Conservation (phyloP, 768 basidiomycete genomes). For the Fomitopsis serialis region DNA sequence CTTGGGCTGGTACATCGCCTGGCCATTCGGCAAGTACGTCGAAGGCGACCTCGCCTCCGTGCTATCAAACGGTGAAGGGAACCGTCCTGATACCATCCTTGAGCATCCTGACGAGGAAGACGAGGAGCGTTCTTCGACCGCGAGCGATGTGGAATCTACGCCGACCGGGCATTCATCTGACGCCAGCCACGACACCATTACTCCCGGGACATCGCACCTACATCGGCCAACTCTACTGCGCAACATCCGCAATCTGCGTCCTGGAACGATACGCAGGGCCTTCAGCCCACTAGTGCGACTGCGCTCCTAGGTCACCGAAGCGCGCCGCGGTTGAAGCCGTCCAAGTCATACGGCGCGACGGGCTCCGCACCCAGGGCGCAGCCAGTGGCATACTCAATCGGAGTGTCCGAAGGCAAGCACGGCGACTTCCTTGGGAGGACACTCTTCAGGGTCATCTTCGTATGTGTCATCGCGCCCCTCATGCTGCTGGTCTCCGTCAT, state of each 20-base stretch:
- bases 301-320: constrained; percentile 34
- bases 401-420: constrained; percentile 17
- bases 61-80: constrained; percentile 24
- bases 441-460: constrained; percentile 79
- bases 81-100: constrained; percentile 1
- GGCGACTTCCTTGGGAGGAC: constrained; percentile 60
- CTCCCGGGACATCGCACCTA: constrained; percentile 1
- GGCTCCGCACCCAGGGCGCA: constrained; percentile 16
- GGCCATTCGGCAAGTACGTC: constrained; percentile 99
- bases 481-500: constrained; percentile 83
- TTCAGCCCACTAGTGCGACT: constrained; percentile 41
- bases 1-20: constrained; percentile 91
- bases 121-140: constrained; percentile 27
- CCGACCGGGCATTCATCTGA: constrained; percentile 2
- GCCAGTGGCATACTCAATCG: constrained; percentile 12
- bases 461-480: constrained; percentile 78
- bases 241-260: constrained; percentile 39
- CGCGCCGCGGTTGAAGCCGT: constrained; percentile 22
- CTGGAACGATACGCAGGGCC: constrained; percentile 25
- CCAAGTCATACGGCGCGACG: constrained; percentile 71
- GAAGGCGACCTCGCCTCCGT: constrained; percentile 62
- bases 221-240: constrained; percentile 38
- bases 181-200: constrained; percentile 10
- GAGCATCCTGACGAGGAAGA: constrained; percentile 33
- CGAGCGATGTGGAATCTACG: constrained; percentile 20